phyloP scores from a whole-genome alignment of 2,329 filamentous ascomycete species.

The Podosphaera aphanis region DNA sequence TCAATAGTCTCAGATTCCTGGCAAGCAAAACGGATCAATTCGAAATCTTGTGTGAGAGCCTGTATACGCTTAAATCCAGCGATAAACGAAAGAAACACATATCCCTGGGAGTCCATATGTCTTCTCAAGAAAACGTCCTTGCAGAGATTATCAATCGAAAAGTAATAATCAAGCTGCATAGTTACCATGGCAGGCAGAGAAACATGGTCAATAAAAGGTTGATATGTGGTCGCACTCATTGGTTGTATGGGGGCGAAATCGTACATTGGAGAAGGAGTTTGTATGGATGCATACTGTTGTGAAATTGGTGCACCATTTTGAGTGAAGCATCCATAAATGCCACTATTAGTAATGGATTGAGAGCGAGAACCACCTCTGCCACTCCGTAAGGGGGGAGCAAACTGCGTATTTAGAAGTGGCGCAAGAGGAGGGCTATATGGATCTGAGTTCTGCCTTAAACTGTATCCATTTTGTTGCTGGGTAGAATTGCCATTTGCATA shows the following conservation, averaged over 20 bases:
- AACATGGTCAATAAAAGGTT: slow-evolving; percentile 32
- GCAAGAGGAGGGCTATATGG: slow-evolving; percentile 18
- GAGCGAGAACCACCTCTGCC: slow-evolving; percentile 31
- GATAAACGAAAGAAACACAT: slow-evolving; percentile 59
- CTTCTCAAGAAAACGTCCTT: slow-evolving; percentile 76
- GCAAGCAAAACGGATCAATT: slow-evolving; percentile 52
- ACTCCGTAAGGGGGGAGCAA: slow-evolving; percentile 17
- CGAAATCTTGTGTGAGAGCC: slow-evolving; percentile 44
- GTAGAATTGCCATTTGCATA: slow-evolving; percentile 20
- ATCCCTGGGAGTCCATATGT: slow-evolving; percentile 90
- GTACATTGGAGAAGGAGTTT: slow-evolving; percentile 28
- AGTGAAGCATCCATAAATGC: slow-evolving; percentile 23
- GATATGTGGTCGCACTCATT: slow-evolving; percentile 34
- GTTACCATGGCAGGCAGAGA: slow-evolving; percentile 21
- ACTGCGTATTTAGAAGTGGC: slow-evolving; percentile 15
- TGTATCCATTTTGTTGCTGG: slow-evolving; percentile 11
- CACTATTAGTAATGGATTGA: slow-evolving; percentile 34
- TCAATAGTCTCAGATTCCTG: slow-evolving; percentile 51
- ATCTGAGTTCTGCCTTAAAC: slow-evolving; percentile 10
- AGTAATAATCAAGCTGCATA: slow-evolving; percentile 65
- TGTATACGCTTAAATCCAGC: slow-evolving; percentile 71
- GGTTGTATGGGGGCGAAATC: slow-evolving; percentile 27
- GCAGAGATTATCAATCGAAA: slow-evolving; percentile 84
- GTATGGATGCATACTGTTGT: slow-evolving; percentile 20
- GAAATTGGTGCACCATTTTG: slow-evolving; percentile 15